Conservation (phyloP, 768 basidiomycete species). For the Podaxis mareebaensis region DNA sequence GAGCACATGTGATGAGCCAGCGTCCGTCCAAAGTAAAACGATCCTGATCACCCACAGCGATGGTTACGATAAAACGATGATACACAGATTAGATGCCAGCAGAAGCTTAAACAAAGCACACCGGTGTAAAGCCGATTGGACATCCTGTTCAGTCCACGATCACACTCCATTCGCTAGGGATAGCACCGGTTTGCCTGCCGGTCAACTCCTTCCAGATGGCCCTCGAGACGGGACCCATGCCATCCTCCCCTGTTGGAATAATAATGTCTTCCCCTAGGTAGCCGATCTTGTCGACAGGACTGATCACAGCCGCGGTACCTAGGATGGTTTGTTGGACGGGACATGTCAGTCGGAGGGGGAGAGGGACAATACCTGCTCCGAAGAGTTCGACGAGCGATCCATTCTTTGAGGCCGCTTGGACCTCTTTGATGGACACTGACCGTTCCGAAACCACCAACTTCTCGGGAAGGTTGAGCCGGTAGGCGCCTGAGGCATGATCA, state of each 20-base stretch:
- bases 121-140: background rate
- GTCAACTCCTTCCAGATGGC: slow-evolving; percentile 73
- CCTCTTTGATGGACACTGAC: slow-evolving; percentile 73
- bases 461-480: slow-evolving; percentile 51
- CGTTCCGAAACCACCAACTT: slow-evolving; percentile 66
- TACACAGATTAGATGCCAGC: background rate
- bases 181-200: slow-evolving; percentile 77
- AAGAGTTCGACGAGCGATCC: slow-evolving; percentile 81
- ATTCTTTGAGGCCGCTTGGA: slow-evolving; percentile 55
- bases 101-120: too few relatives aligned
- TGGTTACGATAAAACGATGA: background rate
- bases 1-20: background rate
- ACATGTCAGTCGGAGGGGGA: background rate
- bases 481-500: slow-evolving; percentile 54
- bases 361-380: slow-evolving; percentile 59
- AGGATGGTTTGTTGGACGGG: slow-evolving; percentile 24
- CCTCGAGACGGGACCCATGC: slow-evolving; percentile 79
- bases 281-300: slow-evolving; percentile 71
- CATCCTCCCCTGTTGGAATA: slow-evolving; percentile 66
- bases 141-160: slow-evolving; percentile 25
- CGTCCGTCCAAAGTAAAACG: background rate
- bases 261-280: slow-evolving; percentile 63
- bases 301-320: slow-evolving; percentile 80
- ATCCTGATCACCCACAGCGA: background rate
- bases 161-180: slow-evolving; percentile 82